phyloP scores from a whole-genome alignment of 1,284 basidiomycete genomes.

The Mycocalia duriaeana region DNA sequence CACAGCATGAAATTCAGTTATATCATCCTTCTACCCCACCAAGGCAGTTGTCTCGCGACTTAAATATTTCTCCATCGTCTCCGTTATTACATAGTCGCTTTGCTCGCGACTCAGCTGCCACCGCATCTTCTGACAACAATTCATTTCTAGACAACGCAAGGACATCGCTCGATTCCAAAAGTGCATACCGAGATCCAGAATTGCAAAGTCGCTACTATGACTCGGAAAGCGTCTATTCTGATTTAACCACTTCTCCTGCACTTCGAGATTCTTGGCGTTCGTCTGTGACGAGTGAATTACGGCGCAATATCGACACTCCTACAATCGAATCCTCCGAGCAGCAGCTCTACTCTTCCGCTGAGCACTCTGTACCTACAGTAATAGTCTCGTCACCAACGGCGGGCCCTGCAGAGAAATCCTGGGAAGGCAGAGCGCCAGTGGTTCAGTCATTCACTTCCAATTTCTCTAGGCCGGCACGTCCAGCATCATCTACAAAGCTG shows the following conservation, averaged over 20 bases:
- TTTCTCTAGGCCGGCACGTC: conserved; percentile 51
- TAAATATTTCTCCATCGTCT: conserved; percentile 34
- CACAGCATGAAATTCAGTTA: conserved; percentile 1
- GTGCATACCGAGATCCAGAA: conserved; percentile 28
- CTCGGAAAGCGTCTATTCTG: conserved; percentile 33
- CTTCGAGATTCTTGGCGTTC: conserved; percentile 31
- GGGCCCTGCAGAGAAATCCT: too few relatives aligned
- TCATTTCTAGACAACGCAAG: conserved; percentile 23
- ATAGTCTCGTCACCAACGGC: conserved; percentile 37
- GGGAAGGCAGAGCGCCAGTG: conserved; percentile 29
- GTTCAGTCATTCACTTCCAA: conserved; percentile 38
- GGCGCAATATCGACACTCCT: conserved; percentile 7
- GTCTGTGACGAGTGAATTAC: conserved; percentile 15
- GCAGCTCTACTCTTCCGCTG: not conserved
- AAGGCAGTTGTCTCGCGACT: conserved; percentile 8
- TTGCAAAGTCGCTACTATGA: conserved; percentile 26
- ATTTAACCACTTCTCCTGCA: conserved; percentile 17
- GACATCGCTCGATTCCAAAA: conserved; percentile 28
- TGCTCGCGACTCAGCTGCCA: conserved; percentile 46
- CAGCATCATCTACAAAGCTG: conserved; percentile 15
- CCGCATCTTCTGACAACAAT: conserved; percentile 34
- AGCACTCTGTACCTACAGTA: conserved; percentile 35
- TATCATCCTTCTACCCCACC: conserved; percentile 1
- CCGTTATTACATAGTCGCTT: conserved; percentile 64
- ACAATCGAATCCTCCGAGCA: not conserved